Base-by-base conservation (phyloP, 2,329 filamentous ascomycete genomes). In the Akanthomyces dipterigenus region DNA sequence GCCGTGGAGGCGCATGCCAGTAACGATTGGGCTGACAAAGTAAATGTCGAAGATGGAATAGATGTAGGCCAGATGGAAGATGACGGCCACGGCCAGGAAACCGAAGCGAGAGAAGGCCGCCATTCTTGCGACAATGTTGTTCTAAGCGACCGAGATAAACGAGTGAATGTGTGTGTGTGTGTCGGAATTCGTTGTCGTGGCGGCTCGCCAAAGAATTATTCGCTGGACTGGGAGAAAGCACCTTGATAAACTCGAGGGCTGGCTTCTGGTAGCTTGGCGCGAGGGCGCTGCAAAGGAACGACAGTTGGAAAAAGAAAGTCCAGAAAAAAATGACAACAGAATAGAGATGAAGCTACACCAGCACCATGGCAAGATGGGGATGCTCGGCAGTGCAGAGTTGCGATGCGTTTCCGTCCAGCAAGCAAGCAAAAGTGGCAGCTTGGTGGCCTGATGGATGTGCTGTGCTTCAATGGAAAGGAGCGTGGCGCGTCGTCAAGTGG, bases 31-130 rank as follows among this genome's bases (percentile, higher is more conserved):
- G 73, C 92, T 97, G 71, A 97, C 92, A 72, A 99, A 99, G 77
- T 99, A 98, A 65, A 98, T 95, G 75, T 97, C 93, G 77, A 99
- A 99, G 70, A 98, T 98, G 63, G 92, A 96, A 72, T 88, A 90
- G 61, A 96, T 88, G 75, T 99, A 99, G 66, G 96, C 85, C 59
- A 98, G 75, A 76, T 99, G 96, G 73, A 99, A 99, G 64, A 93
- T 78, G 71, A 97, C 84, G 68, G 95, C 95, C 72, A 96, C 85
- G 72, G 88, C 87, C 74, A 98, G 77, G 73, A 99, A 98, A 72
- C 88, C 88, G 71, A 90, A 84, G 72, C 93, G 91, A 67, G 77
- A 78, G 67, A 81, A 76, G 63, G 77, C 72, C 64, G 81, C 81
- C 84, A 87, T 87, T 67, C 54, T 67, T 16, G 20, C 20, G 38